Percentiles rank a stretch among this genome's conserved stretches.
Conservation (phyloP, 2,329 filamentous ascomycete species). For the Sodiomyces alkalinus region DNA sequence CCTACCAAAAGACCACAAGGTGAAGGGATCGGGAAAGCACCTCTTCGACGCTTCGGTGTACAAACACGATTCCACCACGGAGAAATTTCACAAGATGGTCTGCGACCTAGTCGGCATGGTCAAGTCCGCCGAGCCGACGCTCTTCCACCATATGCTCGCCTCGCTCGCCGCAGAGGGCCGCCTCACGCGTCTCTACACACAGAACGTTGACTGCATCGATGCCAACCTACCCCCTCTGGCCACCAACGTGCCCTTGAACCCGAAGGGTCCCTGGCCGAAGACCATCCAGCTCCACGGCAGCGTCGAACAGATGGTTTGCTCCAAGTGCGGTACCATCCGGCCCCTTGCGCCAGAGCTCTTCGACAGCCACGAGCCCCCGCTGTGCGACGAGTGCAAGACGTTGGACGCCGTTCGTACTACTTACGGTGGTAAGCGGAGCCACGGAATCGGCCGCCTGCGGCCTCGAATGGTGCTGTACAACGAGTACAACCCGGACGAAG, state of each 20-base stretch:
- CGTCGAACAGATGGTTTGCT: slow-evolving; percentile 90
- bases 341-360: slow-evolving; percentile 70
- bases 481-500: slow-evolving; percentile 90
- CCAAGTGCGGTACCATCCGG: slow-evolving; percentile 69
- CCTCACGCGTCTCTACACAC: slow-evolving; percentile 79
- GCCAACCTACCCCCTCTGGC: slow-evolving; percentile 64
- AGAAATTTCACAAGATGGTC: slow-evolving; percentile 93
- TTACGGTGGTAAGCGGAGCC: slow-evolving; percentile 72
- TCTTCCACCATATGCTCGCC: slow-evolving; percentile 87
- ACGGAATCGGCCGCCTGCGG: slow-evolving; percentile 78
- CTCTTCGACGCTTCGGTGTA: slow-evolving; percentile 97
- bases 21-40: slow-evolving; percentile 87
- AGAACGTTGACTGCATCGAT: slow-evolving; percentile 95
- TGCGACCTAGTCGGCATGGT: slow-evolving; percentile 71
- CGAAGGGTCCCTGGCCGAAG: slow-evolving; percentile 81
- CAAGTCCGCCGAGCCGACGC: slow-evolving; percentile 61
- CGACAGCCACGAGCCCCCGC: slow-evolving; percentile 66
- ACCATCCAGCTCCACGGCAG: slow-evolving; percentile 91
- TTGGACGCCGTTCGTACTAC: slow-evolving; percentile 63
- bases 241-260: slow-evolving; percentile 65
- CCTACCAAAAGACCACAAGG: slow-evolving; percentile 71
- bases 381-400: slow-evolving; percentile 59
- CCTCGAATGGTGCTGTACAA: slow-evolving; percentile 96
- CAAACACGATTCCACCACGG: slow-evolving; percentile 75
- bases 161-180: slow-evolving; percentile 78